These are phyloP conservation scores for Linaria vulgaris DNA, from an alignment of 257 asterid species.

Conservation along the genomic window DNA sequence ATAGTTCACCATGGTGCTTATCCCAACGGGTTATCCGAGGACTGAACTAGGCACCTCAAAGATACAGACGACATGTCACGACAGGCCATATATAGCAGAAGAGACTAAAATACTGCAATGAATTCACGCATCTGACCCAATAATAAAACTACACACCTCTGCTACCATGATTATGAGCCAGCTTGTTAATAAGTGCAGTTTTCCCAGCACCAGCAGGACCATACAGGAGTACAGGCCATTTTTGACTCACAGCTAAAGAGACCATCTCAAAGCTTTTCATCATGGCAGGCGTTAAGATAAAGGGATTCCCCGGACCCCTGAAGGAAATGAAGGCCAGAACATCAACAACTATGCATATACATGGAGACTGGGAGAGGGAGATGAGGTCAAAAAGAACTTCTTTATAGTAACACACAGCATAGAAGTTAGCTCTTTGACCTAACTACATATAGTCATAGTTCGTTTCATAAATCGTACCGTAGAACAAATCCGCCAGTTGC, in stretches of 20 bases:
- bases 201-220: slow-evolving; percentile 96
- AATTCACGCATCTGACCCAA: neutral
- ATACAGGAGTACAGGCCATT: slow-evolving; percentile 94
- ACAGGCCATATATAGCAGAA: neutral
- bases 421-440: neutral
- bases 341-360: slow-evolving; percentile 14
- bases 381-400: slow-evolving; percentile 2
- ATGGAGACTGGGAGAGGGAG: slow-evolving; percentile 6
- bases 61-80: slow-evolving; percentile 3
- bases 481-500: slow-evolving; percentile 30
- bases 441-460: neutral
- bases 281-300: slow-evolving; percentile 64
- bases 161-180: slow-evolving; percentile 59
- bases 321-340: slow-evolving; percentile 22
- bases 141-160: slow-evolving; percentile 48
- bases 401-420: slow-evolving; percentile 10
- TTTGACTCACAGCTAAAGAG: slow-evolving; percentile 74
- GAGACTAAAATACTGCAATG: neutral
- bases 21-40: neutral
- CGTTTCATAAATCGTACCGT: slow-evolving; percentile 39
- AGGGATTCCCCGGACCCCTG: slow-evolving; percentile 58
- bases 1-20: neutral
- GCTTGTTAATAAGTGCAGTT: slow-evolving; percentile 65
- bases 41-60: neutral
- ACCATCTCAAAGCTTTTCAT: slow-evolving; percentile 77